These are phyloP conservation scores for Thamnidium elegans DNA, from an alignment of 192 early-diverging fungal species.

Conservation along the genomic window DNA sequence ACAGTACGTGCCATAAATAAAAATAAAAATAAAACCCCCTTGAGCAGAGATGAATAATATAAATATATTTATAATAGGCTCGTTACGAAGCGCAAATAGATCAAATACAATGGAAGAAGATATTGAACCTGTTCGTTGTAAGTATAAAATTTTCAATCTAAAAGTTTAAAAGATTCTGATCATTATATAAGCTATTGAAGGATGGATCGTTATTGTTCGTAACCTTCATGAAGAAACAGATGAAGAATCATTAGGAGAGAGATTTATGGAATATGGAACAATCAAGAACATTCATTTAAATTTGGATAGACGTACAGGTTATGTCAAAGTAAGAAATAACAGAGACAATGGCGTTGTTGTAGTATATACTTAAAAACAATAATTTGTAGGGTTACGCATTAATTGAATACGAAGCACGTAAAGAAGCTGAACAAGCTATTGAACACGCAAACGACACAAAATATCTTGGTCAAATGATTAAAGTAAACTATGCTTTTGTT, in stretches of 20 bases:
- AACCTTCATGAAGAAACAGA: constrained; percentile 93
- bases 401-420: constrained; percentile 78
- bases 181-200: constrained; percentile 65
- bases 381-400: constrained; percentile 87
- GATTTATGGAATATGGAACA: constrained; percentile 87
- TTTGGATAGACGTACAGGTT: constrained; percentile 91
- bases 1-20: constrained; percentile 1
- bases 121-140: constrained; percentile 26
- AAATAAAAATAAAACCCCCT: background rate
- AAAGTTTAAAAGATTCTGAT: background rate
- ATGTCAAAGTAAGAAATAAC: constrained; percentile 72
- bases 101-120: background rate
- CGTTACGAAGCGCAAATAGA: background rate
- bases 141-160: background rate
- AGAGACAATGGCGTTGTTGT: background rate
- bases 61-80: background rate
- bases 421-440: constrained; percentile 81
- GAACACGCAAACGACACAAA: constrained; percentile 66
- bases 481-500: constrained; percentile 89
- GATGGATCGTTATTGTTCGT: constrained; percentile 93
- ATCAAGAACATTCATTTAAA: constrained; percentile 91
- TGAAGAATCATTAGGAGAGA: constrained; percentile 86
- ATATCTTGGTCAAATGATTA: constrained; percentile 70
- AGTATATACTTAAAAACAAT: background rate
- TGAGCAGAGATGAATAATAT: no score